Percentiles rank a stretch among this genome's conserved stretches.
phyloP scores from a whole-genome alignment of 2,329 filamentous ascomycete species.

The Cladobotryum protrusum region DNA sequence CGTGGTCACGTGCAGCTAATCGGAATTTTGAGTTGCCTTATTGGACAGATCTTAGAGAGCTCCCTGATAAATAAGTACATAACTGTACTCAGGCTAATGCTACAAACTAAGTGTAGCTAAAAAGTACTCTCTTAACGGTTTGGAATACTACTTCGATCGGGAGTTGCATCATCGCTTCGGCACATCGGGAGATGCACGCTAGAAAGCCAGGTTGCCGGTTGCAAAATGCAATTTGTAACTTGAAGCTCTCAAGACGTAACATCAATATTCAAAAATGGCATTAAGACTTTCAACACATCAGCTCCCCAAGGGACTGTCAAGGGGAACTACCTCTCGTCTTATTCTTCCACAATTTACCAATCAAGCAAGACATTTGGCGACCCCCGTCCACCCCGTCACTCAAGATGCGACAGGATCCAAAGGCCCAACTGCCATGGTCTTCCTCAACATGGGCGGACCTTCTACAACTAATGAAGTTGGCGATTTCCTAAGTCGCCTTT shows the following conservation, averaged over 20 bases:
- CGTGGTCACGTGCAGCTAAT: constrained; percentile 25
- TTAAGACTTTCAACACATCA: constrained; percentile 25
- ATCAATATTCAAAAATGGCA: constrained; percentile 22
- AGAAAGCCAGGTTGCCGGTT: background rate
- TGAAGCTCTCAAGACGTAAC: background rate
- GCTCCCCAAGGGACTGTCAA: constrained; percentile 23
- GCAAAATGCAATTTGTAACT: background rate
- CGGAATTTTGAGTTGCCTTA: background rate
- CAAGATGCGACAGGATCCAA: constrained; percentile 64
- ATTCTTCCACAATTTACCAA: constrained; percentile 24
- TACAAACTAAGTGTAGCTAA: too few species aligned
- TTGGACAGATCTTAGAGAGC: background rate
- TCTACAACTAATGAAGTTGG: constrained; percentile 83
- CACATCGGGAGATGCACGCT: constrained; percentile 6
- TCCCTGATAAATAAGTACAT: background rate
- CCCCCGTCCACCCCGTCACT: constrained; percentile 64
- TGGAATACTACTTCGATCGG: background rate
- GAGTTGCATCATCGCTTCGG: constrained; percentile 9
- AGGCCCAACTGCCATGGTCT: constrained; percentile 95
- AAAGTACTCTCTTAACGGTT: too few species aligned
- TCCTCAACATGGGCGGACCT: constrained; percentile 98
- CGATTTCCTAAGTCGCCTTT: constrained; percentile 83
- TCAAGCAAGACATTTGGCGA: constrained; percentile 30
- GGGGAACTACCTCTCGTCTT: constrained; percentile 21
- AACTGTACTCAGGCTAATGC: background rate